Conservation (phyloP, 2,329 filamentous ascomycete genomes). For the Trichoderma afroharzianum region DNA sequence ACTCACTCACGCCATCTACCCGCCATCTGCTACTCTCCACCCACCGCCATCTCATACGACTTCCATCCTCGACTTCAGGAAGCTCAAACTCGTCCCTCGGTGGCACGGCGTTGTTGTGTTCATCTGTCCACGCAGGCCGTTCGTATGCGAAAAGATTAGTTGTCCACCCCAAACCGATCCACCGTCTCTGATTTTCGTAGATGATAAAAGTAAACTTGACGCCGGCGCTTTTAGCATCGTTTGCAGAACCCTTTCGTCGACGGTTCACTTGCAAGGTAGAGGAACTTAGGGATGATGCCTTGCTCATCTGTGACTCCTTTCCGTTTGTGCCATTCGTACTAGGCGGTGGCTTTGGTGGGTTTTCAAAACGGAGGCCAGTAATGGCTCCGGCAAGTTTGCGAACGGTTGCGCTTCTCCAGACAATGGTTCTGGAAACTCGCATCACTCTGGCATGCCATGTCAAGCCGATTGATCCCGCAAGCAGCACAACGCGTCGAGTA, state of each 20-base stretch:
- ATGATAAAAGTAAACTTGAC: slow-evolving; percentile 96
- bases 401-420: slow-evolving; percentile 82
- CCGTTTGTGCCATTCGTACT: slow-evolving; percentile 17
- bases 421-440: slow-evolving; percentile 76
- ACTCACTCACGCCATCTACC: slow-evolving; percentile 68
- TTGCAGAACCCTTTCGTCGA: slow-evolving; percentile 31
- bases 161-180: slow-evolving; percentile 95
- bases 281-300: slow-evolving; percentile 26
- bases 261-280: slow-evolving; percentile 29
- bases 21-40: slow-evolving; percentile 81
- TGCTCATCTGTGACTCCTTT: slow-evolving; percentile 45
- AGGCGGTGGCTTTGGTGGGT: slow-evolving; percentile 35
- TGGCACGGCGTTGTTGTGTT: slow-evolving; percentile 80
- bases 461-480: slow-evolving; percentile 78
- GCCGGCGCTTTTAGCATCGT: slow-evolving; percentile 59
- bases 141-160: slow-evolving; percentile 88
- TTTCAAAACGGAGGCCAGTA: slow-evolving; percentile 75
- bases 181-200: slow-evolving; percentile 93
- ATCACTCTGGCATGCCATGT: slow-evolving; percentile 91
- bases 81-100: slow-evolving; percentile 66
- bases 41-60: slow-evolving; percentile 66
- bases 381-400: slow-evolving; percentile 66
- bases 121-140: slow-evolving; percentile 88
- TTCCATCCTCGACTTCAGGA: slow-evolving; percentile 58
- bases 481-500: slow-evolving; percentile 76